Percentiles rank a stretch among this genome's conserved stretches.
Evolutionary conservation across 2,329 filamentous ascomycete genomes (phyloP).

Genomic region (Fusarium falciforme): DNA sequence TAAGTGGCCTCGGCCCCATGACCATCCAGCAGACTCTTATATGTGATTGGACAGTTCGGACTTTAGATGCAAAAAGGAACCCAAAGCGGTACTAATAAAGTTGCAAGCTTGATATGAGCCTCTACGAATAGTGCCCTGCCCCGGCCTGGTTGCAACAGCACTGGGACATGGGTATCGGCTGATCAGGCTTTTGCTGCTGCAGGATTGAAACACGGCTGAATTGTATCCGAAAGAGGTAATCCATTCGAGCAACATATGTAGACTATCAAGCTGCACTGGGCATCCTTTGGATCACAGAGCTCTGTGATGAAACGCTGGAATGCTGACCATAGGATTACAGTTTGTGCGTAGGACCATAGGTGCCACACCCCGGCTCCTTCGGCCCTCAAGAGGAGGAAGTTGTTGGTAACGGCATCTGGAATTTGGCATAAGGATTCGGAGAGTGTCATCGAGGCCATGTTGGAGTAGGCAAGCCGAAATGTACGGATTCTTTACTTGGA

Average conservation of each 20-base stretch:
- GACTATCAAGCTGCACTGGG: background rate
- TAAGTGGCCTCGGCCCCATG: background rate
- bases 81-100: background rate
- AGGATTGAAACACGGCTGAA: background rate
- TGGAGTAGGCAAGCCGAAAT: background rate
- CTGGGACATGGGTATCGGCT: background rate
- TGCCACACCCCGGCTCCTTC: background rate
- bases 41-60: background rate
- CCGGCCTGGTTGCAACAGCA: background rate
- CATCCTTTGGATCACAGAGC: background rate
- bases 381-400: background rate
- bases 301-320: background rate
- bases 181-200: background rate
- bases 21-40: background rate
- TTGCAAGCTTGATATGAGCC: background rate
- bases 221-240: background rate
- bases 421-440: slow-evolving; percentile 21
- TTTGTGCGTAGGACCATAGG: background rate
- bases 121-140: background rate
- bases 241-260: background rate
- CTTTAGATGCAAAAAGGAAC: background rate
- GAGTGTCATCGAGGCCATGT: slow-evolving; percentile 27
- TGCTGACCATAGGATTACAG: background rate
- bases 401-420: background rate
- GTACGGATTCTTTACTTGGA: background rate